Conservation (phyloP, 2,329 filamentous ascomycete species). For the Exutisphaerella laricina region DNA sequence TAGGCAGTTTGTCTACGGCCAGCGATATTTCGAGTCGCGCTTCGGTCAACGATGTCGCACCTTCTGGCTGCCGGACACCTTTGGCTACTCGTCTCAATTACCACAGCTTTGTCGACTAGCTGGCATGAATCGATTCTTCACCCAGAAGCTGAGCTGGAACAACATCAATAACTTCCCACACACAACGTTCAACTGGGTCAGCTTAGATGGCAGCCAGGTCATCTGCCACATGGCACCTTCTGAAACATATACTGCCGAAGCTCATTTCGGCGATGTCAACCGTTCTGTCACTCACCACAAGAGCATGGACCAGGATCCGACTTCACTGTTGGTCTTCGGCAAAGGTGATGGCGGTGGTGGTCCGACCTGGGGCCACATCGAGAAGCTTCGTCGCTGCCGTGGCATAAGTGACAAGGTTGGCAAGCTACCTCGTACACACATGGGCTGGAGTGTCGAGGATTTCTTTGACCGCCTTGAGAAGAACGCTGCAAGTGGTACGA, state of each 20-base stretch:
- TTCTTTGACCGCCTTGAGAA: constrained; percentile 84
- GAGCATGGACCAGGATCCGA: constrained; percentile 87
- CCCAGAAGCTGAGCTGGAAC: constrained; percentile 99
- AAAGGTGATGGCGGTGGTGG: constrained; percentile 96
- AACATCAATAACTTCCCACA: constrained; percentile 99
- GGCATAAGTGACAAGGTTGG: constrained; percentile 85
- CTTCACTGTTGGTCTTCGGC: constrained; percentile 86
- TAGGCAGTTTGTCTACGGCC: constrained; percentile 90
- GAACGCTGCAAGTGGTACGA: constrained; percentile 58
- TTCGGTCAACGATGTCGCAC: constrained; percentile 85
- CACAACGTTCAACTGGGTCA: constrained; percentile 98
- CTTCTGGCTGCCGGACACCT: constrained; percentile 98
- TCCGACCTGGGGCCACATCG: constrained; percentile 86
- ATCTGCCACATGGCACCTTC: constrained; percentile 96
- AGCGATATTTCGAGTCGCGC: constrained; percentile 87
- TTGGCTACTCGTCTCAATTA: constrained; percentile 92
- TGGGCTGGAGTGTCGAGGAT: constrained; percentile 86
- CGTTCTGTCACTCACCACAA: constrained; percentile 90
- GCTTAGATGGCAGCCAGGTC: constrained; percentile 90
- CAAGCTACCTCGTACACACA: constrained; percentile 74
- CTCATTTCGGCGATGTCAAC: constrained; percentile 89
- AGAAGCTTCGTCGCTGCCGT: constrained; percentile 88
- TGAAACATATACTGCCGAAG: constrained; percentile 92
- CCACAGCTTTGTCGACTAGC: constrained; percentile 88
- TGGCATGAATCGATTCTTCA: constrained; percentile 96